phyloP scores from a whole-genome alignment of 371 early-diverging fungal genomes.

The Smittium culicis region DNA sequence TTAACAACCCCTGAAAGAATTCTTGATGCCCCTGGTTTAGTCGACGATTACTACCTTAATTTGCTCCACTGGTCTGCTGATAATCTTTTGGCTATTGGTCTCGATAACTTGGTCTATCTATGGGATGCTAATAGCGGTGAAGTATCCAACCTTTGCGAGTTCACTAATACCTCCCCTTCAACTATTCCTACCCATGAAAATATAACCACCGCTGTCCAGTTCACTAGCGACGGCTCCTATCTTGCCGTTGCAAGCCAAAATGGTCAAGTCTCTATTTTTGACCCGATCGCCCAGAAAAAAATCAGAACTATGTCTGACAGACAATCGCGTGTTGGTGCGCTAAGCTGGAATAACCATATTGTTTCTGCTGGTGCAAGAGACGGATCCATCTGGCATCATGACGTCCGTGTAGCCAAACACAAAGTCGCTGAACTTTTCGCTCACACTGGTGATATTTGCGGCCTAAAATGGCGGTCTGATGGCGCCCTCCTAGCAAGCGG shows the following conservation, averaged over 20 bases:
- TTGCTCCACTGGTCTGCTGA: conserved; percentile 83
- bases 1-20: conserved; percentile 40
- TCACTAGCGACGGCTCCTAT: conserved; percentile 60
- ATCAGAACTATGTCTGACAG: conserved; percentile 64
- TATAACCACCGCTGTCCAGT: conserved; percentile 36
- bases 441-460: conserved; percentile 84
- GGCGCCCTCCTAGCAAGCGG: conserved; percentile 85
- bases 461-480: conserved; percentile 83
- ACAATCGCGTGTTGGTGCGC: conserved; percentile 58
- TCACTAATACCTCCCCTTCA: neutral
- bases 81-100: conserved; percentile 76
- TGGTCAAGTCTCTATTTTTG: conserved; percentile 81
- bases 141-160: conserved; percentile 49
- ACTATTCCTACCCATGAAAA: conserved; percentile 31
- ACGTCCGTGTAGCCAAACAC: conserved; percentile 71
- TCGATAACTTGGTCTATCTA: conserved; percentile 75
- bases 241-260: conserved; percentile 70
- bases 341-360: conserved; percentile 76
- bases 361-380: conserved; percentile 78
- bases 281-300: conserved; percentile 48
- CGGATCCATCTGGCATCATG: conserved; percentile 85
- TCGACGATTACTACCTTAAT: conserved; percentile 96
- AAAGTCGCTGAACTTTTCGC: conserved; percentile 46
- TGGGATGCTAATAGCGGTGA: conserved; percentile 81
- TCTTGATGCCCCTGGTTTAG: conserved; percentile 80